A percentile compares a stretch with the other conserved stretches of the same genome.
These are phyloP conservation scores for Craterostigma plantagineum DNA, from an alignment of 257 asterid genomes.

Conservation along the genomic window DNA sequence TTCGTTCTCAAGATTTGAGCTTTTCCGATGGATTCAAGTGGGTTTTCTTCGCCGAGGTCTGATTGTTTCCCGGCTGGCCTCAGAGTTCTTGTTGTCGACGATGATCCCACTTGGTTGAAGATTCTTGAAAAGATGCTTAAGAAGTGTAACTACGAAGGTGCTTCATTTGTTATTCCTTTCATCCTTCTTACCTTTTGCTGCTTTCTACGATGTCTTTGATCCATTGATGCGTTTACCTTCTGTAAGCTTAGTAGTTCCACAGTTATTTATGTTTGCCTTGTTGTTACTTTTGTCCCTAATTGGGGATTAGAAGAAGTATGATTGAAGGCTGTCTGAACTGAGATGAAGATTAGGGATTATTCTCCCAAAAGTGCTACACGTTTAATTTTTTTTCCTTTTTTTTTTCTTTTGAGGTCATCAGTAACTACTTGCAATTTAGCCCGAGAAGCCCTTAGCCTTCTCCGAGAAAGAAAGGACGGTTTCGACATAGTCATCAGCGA, in stretches of 20 bases:
- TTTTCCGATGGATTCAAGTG: conserved; percentile 22
- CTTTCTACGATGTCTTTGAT: too few relatives aligned
- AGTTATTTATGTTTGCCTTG: too few relatives aligned
- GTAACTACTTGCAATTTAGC: conserved; percentile 43
- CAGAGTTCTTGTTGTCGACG: conserved; percentile 61
- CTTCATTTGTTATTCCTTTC: background rate
- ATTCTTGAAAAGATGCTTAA: conserved; percentile 61
- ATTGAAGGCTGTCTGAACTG: too few relatives aligned
- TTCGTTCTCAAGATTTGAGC: conserved; percentile 4
- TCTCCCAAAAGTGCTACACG: too few relatives aligned
- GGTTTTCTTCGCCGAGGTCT: conserved; percentile 25
- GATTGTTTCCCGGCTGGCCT: conserved; percentile 45
- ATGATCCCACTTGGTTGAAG: conserved; percentile 47
- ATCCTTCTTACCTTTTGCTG: too few relatives aligned
- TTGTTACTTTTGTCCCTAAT: too few relatives aligned
- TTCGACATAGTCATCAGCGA: conserved; percentile 66
- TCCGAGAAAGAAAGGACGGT: conserved; percentile 36
- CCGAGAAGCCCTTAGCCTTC: conserved; percentile 46
- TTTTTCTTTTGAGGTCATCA: too few relatives aligned
- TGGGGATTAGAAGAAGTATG: too few relatives aligned
- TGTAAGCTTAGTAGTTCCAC: too few relatives aligned
- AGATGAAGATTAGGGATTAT: too few relatives aligned
- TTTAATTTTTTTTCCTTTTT: too few relatives aligned
- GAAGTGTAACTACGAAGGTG: conserved; percentile 60
- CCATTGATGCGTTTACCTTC: too few relatives aligned